These are phyloP conservation scores for Neurospora sp. DNA, from an alignment of 495 filamentous ascomycete species.

Conservation along the genomic window DNA sequence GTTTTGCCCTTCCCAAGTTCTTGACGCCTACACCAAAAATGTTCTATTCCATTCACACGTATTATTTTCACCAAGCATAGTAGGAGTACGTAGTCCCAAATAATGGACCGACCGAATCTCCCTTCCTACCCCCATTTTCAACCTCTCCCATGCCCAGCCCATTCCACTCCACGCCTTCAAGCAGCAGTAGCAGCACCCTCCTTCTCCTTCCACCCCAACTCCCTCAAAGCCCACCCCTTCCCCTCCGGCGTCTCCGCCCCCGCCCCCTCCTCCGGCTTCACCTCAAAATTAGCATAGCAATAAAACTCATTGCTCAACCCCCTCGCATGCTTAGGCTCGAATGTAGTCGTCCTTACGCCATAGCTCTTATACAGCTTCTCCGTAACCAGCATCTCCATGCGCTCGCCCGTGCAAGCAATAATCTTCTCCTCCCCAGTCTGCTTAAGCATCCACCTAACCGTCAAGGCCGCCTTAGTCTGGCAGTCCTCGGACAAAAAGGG, in stretches of 20 bases:
- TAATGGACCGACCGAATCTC: neutral
- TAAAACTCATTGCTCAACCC: slow-evolving; percentile 68
- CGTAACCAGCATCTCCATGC: slow-evolving; percentile 44
- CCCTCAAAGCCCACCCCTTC: neutral
- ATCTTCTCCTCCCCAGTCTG: slow-evolving; percentile 18
- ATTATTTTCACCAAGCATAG: neutral
- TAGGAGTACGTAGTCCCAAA: neutral
- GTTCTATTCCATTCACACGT: neutral
- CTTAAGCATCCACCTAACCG: slow-evolving; percentile 57
- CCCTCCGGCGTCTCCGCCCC: neutral
- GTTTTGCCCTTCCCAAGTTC: too few species aligned
- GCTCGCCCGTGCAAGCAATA: slow-evolving; percentile 65
- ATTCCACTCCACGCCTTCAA: neutral
- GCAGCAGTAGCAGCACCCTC: neutral
- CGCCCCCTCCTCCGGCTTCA: slow-evolving; percentile 15
- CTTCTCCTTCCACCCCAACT: neutral
- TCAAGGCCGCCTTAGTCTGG: slow-evolving; percentile 71
- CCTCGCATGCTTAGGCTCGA: slow-evolving; percentile 53
- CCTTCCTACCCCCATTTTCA: neutral
- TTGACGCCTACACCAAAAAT: neutral
- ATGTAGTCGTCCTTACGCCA: slow-evolving; percentile 45
- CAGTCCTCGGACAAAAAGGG: slow-evolving; percentile 72
- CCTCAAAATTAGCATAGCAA: slow-evolving; percentile 67
- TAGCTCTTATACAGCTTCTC: slow-evolving; percentile 38
- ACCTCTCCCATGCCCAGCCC: neutral